Conservation (phyloP, 768 basidiomycete genomes). For the Filobasidium wieringae region DNA sequence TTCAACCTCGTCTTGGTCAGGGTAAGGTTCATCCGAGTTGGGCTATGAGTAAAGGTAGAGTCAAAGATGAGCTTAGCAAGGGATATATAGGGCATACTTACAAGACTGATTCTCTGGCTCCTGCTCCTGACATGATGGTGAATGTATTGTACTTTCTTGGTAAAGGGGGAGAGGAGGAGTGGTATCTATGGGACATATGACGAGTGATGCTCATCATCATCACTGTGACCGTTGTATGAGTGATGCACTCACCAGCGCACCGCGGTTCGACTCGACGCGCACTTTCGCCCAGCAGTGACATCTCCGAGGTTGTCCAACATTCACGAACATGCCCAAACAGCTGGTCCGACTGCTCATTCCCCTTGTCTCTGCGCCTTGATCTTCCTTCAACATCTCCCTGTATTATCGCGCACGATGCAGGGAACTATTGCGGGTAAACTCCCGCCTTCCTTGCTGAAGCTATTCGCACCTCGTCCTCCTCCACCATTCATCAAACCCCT, state of each 20-base stretch:
- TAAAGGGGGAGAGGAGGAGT: too few species aligned
- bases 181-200: too few species aligned
- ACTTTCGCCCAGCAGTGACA: too few species aligned
- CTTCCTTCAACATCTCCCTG: not conserved
- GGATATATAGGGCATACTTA: slow-evolving; percentile 14
- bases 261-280: too few species aligned
- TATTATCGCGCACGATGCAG: slow-evolving; percentile 1
- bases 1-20: slow-evolving; percentile 66
- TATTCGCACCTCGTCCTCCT: slow-evolving; percentile 86
- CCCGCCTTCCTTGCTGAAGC: slow-evolving; percentile 89
- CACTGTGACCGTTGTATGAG: too few species aligned
- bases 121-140: slow-evolving; percentile 71
- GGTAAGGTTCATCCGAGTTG: slow-evolving; percentile 92
- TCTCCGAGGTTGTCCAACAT: too few species aligned
- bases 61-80: not conserved
- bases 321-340: too few species aligned
- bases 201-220: not conserved
- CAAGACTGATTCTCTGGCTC: slow-evolving; percentile 77
- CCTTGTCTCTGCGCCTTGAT: not conserved
- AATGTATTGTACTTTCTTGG: not conserved
- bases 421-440: slow-evolving; percentile 40
- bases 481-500: slow-evolving; percentile 76
- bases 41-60: slow-evolving; percentile 42
- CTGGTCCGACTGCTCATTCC: too few species aligned
- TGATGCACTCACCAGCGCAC: too few species aligned